phyloP scores from a whole-genome alignment of 352 stramenopile genomes.

The Elongisporangium undulatum region DNA sequence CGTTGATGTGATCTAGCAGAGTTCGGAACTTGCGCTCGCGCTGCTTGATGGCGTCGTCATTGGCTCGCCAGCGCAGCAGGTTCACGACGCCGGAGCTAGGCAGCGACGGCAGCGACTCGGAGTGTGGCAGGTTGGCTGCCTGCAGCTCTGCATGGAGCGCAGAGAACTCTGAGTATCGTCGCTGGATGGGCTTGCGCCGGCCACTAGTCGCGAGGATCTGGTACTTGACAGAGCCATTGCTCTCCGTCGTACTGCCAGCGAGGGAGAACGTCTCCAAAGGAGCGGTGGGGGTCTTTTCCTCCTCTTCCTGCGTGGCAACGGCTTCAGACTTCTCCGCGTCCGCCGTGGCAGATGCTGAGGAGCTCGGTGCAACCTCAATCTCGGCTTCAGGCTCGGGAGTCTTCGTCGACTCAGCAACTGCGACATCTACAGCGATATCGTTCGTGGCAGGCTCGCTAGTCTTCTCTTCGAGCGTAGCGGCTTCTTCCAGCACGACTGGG shows the following conservation, averaged over 20 bases:
- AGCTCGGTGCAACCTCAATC: background rate
- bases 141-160: constrained; percentile 46
- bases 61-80: constrained; percentile 43
- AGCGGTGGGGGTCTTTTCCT: background rate
- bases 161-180: constrained; percentile 52
- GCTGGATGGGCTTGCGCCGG: constrained; percentile 13
- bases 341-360: background rate
- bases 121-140: constrained; percentile 21
- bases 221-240: background rate
- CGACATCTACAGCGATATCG: background rate
- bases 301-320: background rate
- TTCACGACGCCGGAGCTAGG: constrained; percentile 29
- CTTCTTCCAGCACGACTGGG: background rate
- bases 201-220: constrained; percentile 20
- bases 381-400: background rate
- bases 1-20: constrained; percentile 42
- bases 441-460: background rate
- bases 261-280: background rate
- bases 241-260: background rate
- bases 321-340: background rate
- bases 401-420: background rate
- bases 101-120: constrained; percentile 27
- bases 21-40: constrained; percentile 38
- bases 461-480: background rate
- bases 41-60: constrained; percentile 36